These are phyloP conservation scores for Biscutella laevigata DNA, from an alignment of 441 rosid genomes.

Conservation along the genomic window DNA sequence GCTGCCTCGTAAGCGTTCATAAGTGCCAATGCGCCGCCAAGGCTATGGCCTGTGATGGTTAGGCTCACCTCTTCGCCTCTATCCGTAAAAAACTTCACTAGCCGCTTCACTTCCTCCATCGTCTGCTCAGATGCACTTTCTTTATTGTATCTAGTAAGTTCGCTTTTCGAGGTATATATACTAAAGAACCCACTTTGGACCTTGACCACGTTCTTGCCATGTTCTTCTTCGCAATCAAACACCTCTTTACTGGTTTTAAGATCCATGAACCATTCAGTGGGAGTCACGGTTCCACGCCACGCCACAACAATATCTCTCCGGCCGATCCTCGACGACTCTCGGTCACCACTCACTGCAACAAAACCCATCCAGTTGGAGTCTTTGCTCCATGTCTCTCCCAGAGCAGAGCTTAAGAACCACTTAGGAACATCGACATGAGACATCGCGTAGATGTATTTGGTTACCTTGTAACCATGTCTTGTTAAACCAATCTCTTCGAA, in stretches of 20 bases:
- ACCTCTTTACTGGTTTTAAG: constrained; percentile 37
- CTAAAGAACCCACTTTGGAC: constrained; percentile 59
- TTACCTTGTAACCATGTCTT: constrained; percentile 43
- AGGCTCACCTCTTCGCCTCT: constrained; percentile 48
- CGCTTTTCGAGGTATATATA: constrained; percentile 50
- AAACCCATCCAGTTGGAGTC: constrained; percentile 82
- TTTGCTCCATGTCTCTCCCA: constrained; percentile 52
- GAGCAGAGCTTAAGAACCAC: constrained; percentile 40
- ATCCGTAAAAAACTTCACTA: constrained; percentile 27
- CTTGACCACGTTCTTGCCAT: constrained; percentile 29
- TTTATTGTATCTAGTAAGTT: constrained; percentile 49
- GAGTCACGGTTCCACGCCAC: constrained; percentile 79
- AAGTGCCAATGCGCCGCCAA: constrained; percentile 53
- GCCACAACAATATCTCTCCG: constrained; percentile 62
- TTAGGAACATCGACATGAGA: constrained; percentile 53
- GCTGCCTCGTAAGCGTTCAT: constrained; percentile 46
- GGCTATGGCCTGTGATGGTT: constrained; percentile 52
- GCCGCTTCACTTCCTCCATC: constrained; percentile 40
- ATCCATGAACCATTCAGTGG: constrained; percentile 63
- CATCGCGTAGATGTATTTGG: constrained; percentile 58
- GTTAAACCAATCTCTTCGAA: constrained; percentile 42
- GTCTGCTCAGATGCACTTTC: constrained; percentile 64
- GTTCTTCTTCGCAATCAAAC: constrained; percentile 18
- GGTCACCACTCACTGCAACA: constrained; percentile 43
- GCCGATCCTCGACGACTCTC: constrained; percentile 53